Evolutionary conservation across 2,329 filamentous ascomycete species (phyloP).

Genomic region (Diaporthe ilicicola): DNA sequence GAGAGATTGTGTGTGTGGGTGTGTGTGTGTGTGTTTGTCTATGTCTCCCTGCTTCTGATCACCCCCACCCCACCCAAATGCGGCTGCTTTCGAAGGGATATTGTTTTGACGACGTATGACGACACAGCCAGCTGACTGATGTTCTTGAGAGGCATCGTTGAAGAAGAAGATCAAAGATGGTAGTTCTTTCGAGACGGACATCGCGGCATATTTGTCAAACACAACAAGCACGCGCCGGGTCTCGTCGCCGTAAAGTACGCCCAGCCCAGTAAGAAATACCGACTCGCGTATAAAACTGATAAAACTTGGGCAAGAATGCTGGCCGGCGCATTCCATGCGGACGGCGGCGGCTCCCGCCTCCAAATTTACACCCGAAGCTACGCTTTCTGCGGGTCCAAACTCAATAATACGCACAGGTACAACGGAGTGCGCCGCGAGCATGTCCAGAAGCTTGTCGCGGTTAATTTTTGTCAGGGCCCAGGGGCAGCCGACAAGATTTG

Average conservation of each 20-base stretch:
- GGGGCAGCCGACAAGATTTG: no score
- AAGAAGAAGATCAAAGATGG: no score
- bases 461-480: no score
- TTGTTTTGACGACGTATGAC: neutral
- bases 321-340: neutral
- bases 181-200: no score
- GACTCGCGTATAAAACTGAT: neutral
- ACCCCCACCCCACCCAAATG: no score
- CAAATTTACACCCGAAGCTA: constrained; percentile 16
- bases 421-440: neutral
- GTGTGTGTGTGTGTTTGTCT: neutral
- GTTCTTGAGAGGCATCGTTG: no score
- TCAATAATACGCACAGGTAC: constrained; percentile 12
- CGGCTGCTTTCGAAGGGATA: neutral
- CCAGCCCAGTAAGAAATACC: neutral
- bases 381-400: neutral
- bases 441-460: neutral
- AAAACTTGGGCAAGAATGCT: neutral
- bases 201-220: no score
- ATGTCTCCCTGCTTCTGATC: no score
- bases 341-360: neutral
- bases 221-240: no score
- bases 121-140: neutral
- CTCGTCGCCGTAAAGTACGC: neutral
- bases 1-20: no score